phyloP scores from a whole-genome alignment of 75 land plant species.

The Azolla pinnata region DNA sequence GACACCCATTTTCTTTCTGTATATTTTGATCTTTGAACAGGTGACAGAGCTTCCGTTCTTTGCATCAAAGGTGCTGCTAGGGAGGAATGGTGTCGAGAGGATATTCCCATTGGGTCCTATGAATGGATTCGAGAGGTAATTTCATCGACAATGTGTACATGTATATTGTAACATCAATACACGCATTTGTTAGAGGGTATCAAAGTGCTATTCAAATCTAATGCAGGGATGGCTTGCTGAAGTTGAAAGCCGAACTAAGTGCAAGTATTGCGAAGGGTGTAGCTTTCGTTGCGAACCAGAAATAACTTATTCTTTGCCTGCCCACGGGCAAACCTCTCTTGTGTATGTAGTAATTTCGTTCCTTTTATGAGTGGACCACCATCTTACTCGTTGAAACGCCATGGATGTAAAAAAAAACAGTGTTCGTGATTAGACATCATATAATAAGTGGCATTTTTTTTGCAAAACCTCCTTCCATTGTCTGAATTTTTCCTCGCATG shows the following conservation, averaged over 20 bases:
- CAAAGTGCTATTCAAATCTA: neutral
- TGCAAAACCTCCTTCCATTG: no score
- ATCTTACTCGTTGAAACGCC: no score
- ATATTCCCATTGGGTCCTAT: conserved; percentile 35
- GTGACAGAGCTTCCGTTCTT: conserved; percentile 45
- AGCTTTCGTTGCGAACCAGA: conserved; percentile 23
- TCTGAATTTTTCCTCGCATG: no score
- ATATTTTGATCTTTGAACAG: conserved; percentile 9
- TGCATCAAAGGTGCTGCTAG: conserved; percentile 34
- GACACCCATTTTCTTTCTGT: neutral
- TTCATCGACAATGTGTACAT: neutral
- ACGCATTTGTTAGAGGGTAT: neutral
- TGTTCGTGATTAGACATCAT: no score
- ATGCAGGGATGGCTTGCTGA: conserved; percentile 55
- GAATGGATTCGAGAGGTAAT: conserved; percentile 34
- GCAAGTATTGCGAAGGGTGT: conserved; percentile 63
- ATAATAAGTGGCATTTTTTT: no score
- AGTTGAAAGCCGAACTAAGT: conserved; percentile 60
- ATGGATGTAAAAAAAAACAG: no score
- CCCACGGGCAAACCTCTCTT: no score
- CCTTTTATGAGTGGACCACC: no score
- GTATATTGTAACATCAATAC: neutral
- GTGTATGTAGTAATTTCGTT: no score
- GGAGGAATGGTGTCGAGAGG: conserved; percentile 35
- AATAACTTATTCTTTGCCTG: no score